phyloP scores from a whole-genome alignment of 176 grass and related monocot species.

The Oryza nivara region DNA sequence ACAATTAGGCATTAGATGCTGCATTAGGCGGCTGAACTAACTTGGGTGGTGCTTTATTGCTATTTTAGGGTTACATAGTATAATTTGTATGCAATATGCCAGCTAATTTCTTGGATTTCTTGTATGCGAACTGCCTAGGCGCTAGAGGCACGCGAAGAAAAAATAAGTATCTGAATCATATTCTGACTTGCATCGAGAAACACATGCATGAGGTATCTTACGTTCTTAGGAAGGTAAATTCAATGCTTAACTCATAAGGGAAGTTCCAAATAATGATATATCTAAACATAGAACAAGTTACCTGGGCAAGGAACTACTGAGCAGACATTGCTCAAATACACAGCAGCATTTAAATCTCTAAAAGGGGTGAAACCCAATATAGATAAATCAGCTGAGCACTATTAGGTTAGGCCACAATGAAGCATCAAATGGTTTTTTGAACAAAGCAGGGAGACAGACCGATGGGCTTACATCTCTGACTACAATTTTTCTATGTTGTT shows the following conservation, averaged over 20 bases:
- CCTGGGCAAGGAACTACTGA: background rate
- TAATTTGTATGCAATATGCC: too few relatives aligned
- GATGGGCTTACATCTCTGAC: too few relatives aligned
- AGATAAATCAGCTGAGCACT: background rate
- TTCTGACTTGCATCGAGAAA: background rate
- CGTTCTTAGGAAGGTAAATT: background rate
- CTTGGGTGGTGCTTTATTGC: too few relatives aligned
- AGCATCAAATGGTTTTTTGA: background rate
- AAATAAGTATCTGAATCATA: conserved; percentile 5
- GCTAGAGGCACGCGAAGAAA: background rate
- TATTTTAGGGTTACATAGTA: too few relatives aligned
- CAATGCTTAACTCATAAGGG: background rate
- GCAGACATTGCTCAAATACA: background rate
- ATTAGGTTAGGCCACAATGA: background rate
- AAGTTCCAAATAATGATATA: background rate
- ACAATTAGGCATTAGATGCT: too few relatives aligned
- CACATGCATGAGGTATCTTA: conserved; percentile 1
- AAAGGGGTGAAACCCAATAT: background rate
- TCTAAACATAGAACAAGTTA: background rate
- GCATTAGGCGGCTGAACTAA: too few relatives aligned
- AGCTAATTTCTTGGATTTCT: too few relatives aligned
- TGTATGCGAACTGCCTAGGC: too few relatives aligned
- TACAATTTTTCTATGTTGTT: background rate
- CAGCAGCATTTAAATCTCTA: background rate
- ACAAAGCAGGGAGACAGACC: background rate